A percentile compares a stretch with the other conserved stretches of the same genome.
These are phyloP conservation scores for Hygrocybe coccinea DNA, from an alignment of 768 basidiomycete species.

Conservation along the genomic window DNA sequence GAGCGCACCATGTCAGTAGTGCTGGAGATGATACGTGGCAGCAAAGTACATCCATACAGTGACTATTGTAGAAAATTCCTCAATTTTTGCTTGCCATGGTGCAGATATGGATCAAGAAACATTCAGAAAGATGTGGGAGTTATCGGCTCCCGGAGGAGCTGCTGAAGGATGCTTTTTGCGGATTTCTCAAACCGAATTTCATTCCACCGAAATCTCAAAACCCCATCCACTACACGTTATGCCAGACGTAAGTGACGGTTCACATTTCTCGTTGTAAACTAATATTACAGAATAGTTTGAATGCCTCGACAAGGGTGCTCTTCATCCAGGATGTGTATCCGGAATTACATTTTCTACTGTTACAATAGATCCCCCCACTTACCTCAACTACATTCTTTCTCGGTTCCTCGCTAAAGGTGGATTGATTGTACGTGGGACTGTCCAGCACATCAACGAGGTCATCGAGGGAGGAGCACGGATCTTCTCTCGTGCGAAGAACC, in stretches of 20 bases:
- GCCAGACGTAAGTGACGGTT: conserved; percentile 42
- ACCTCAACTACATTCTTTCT: conserved; percentile 64
- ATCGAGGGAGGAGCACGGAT: conserved; percentile 53
- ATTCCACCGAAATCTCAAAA: conserved; percentile 35
- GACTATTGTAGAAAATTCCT: not conserved
- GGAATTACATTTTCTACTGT: conserved; percentile 64
- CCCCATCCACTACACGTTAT: conserved; percentile 46
- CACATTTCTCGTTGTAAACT: conserved; percentile 17
- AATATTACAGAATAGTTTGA: conserved; percentile 32
- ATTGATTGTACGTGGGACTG: conserved; percentile 46
- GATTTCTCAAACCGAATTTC: conserved; percentile 59
- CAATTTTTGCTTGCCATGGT: not conserved
- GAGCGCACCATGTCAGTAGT: conserved; percentile 72
- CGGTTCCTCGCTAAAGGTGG: conserved; percentile 67
- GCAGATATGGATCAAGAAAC: conserved; percentile 67
- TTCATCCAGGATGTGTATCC: conserved; percentile 31
- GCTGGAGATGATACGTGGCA: conserved; percentile 48
- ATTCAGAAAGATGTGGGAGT: conserved; percentile 68
- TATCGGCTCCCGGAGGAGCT: conserved; percentile 55
- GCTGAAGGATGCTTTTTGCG: conserved; percentile 63
- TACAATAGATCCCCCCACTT: conserved; percentile 64
- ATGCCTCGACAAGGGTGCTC: conserved; percentile 28
- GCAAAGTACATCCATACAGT: conserved; percentile 41
- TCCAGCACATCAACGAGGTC: conserved; percentile 69
- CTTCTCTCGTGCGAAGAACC: conserved; percentile 26